A percentile compares a stretch with the other conserved stretches of the same genome.
These are phyloP conservation scores for Diplodia sapinea DNA, from an alignment of 2,329 filamentous ascomycete species.

Conservation along the genomic window DNA sequence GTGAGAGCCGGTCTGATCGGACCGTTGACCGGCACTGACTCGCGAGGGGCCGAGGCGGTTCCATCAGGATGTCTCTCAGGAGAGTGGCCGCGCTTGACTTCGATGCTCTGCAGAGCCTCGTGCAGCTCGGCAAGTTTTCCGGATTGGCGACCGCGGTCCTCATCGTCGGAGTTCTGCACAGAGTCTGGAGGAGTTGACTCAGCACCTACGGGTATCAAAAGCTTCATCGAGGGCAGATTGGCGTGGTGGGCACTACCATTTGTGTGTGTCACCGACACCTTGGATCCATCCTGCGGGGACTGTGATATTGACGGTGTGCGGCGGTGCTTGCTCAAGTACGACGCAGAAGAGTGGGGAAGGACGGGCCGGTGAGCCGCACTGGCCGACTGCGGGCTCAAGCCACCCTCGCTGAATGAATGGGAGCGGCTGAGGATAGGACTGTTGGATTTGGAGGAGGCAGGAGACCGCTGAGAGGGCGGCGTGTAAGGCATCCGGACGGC, in stretches of 20 bases:
- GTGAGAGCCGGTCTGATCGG: constrained; percentile 51
- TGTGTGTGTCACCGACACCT: constrained; percentile 43
- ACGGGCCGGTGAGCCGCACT: constrained; percentile 50
- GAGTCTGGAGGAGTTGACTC: constrained; percentile 93
- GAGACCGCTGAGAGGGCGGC: constrained; percentile 72
- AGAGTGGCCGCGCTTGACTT: constrained; percentile 67
- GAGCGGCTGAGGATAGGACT: constrained; percentile 58
- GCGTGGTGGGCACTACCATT: constrained; percentile 66
- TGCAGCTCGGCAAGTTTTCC: constrained; percentile 70
- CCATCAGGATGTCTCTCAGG: constrained; percentile 50
- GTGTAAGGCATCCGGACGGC: constrained; percentile 81
- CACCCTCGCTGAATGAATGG: constrained; percentile 54
- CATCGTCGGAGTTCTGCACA: constrained; percentile 78
- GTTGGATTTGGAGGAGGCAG: constrained; percentile 61
- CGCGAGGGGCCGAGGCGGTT: constrained; percentile 34
- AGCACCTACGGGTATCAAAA: constrained; percentile 73
- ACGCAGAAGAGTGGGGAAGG: constrained; percentile 63
- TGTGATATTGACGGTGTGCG: constrained; percentile 59
- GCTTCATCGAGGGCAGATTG: constrained; percentile 60
- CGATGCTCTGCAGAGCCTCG: constrained; percentile 81
- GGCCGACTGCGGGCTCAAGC: constrained; percentile 43
- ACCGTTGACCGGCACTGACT: constrained; percentile 34
- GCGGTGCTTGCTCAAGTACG: constrained; percentile 67
- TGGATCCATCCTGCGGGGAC: constrained; percentile 38
- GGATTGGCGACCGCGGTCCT: constrained; percentile 64